Percentiles rank a stretch among this genome's conserved stretches.
Evolutionary conservation across 306 rosid genomes (phyloP).

Genomic region (Quercus wislizeni): DNA sequence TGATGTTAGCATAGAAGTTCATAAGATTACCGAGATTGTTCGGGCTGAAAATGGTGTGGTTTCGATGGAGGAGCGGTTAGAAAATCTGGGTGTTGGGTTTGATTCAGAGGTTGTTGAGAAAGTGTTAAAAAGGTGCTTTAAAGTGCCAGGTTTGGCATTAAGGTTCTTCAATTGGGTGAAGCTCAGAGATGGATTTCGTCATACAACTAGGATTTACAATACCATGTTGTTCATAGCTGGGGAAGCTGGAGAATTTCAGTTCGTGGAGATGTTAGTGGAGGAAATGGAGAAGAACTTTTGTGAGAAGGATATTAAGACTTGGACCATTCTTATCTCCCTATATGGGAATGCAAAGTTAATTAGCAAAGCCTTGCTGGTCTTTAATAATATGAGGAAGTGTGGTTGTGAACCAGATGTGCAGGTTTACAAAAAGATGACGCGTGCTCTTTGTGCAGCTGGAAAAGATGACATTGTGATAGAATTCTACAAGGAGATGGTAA

Average conservation of each 20-base stretch:
- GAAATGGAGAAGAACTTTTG: slow-evolving; percentile 59
- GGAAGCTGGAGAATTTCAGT: slow-evolving; percentile 61
- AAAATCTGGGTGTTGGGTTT: slow-evolving; percentile 33
- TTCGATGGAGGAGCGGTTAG: slow-evolving; percentile 64
- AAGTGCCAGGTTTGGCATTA: slow-evolving; percentile 59
- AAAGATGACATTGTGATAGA: slow-evolving; percentile 79
- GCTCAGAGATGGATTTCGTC: slow-evolving; percentile 49
- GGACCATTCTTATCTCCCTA: slow-evolving; percentile 71
- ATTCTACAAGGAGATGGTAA: slow-evolving; percentile 73
- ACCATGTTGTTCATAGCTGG: slow-evolving; percentile 72
- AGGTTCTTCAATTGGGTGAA: slow-evolving; percentile 72
- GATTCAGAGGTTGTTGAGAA: slow-evolving; percentile 57
- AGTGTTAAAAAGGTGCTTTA: slow-evolving; percentile 87
- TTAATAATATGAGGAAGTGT: slow-evolving; percentile 53
- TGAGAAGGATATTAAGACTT: slow-evolving; percentile 61
- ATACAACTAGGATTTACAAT: slow-evolving; percentile 55
- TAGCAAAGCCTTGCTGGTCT: slow-evolving; percentile 57
- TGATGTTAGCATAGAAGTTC: slow-evolving; percentile 54
- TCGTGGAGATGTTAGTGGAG: slow-evolving; percentile 61
- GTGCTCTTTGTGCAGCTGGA: slow-evolving; percentile 57
- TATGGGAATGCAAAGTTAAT: slow-evolving; percentile 68
- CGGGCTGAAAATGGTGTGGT: slow-evolving; percentile 35
- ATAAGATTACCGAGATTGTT: slow-evolving; percentile 47
- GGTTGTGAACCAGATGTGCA: slow-evolving; percentile 65
- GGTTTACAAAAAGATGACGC: slow-evolving; percentile 53